Evolutionary conservation across 805 yeast genomes (phyloP), one percentile per base, ranked within the genome.

Genomic region (Sugiyamaella floridensis): DNA sequence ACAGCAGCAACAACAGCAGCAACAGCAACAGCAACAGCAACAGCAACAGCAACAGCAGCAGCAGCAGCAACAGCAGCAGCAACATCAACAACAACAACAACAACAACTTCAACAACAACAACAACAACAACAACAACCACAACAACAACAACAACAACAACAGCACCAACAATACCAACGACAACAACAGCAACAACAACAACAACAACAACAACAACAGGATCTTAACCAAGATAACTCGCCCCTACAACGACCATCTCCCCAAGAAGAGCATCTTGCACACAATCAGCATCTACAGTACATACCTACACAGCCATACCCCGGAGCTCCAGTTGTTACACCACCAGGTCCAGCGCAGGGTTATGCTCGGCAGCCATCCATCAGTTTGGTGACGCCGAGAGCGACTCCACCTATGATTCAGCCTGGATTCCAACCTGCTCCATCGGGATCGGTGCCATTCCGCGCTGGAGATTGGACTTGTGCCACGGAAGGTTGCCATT

Each of bases 381-480:
- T 43, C 26, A 28, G 34, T 28, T 22, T n/a, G n/a, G 46, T 20
- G 34, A 20, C 46, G 5, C 32, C 32, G 32, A 8, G 19, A 1
- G 12, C 15, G 10, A 19, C 19, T 5, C 46, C 14, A 18, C 19
- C 46, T 11, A 20, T 43, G 46, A 16, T 15, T 10, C 16, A 16
- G 16, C 26, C 46, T 6, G 46, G 46, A 4, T 32, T 32, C 18
- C 20, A 43, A 28, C 19, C 47, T 12, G 26, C 15, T 6, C 44
- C 43, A 29, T 26, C 37, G 12, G 37, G 37, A 11, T 11, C 37
- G 50, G 95, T 90, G n/a, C 96, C 97, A 29, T 90, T 90, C 70
- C 78, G 97, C 61, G 97, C 97, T 2, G 97, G 97, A 49, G 97
- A 89, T 70, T 90, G 97, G 97, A 89, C 89, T 68, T 90, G 97